Evolutionary conservation across 2,329 filamentous ascomycete species (phyloP), one percentile per base, ranked within the genome.

Genomic region (Aspergillus fumigatus): DNA sequence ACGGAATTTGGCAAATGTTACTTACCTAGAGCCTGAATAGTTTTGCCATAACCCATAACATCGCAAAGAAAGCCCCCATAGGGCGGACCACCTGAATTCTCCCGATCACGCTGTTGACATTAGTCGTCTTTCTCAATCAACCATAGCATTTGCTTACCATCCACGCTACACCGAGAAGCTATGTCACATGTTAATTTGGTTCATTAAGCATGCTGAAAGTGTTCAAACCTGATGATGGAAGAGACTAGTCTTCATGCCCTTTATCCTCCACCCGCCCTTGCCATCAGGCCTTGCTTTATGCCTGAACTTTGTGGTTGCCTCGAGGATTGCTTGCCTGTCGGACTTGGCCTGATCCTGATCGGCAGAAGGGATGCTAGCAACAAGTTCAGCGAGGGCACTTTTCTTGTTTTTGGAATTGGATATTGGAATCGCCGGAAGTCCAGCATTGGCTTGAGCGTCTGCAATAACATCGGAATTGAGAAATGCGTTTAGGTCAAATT

Each of bases 21-120:
- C 35, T 40, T 63, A 72, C 68, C 67, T 43, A 76, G 65, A 41
- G 69, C 66, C 53, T 72, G 69, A 2, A 75, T 65, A 0, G 73
- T 75, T 57, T 77, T 77, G 1, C 75, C 75, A 27, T 76, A 70
- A 0, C 75, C 75, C 75, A 77, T 77, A 9, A 70, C 67, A 52
- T 77, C 75, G 29, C 71, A 73, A 1, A 75, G 64, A 19, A 77
- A 62, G 0, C 75, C 75, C 5, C 75, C 75, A 17, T 51, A 57
- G 1, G 73, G 71, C 40, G 25, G 52, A 40, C 54, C 59, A 56
- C 52, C 55, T 57, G 57, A 62, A 61, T 63, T 62, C 49, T 74
- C 72, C 17, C 70, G 66, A n/a, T 68, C 57, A 32, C 67, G 69
- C 71, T 73, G 40, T 23, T n/a, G 40, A n/a, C 25, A 48, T 66